Base-by-base conservation (phyloP, 2,329 filamentous ascomycete species). In the Xylariaceae sp. region DNA sequence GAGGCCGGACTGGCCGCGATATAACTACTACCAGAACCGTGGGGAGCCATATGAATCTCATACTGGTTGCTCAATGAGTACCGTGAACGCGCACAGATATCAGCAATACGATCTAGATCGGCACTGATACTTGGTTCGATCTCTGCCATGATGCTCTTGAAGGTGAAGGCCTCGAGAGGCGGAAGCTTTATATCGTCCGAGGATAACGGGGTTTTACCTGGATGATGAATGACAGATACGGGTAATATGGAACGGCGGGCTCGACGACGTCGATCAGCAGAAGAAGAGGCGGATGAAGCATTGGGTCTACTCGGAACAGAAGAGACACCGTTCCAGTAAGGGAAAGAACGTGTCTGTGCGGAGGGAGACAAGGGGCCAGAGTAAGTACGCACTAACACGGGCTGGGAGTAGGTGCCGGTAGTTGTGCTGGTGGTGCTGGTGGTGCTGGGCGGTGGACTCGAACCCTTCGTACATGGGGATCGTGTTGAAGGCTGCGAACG, bases 31-130 rank as follows among this genome's bases (percentile, higher is more conserved):
- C 84, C 83, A 1, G 81, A 82, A 17, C 83, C 83, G 65, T 87
- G 84, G 11, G 84, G 84, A 10, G 81, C 75, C 60, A 86, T 82
- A 65, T 88, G 85, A 5, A 86, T 82, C 66, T 87, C 85, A 66
- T 87, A 87, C 68, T 87, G 84, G 69, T 86, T 86, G 71, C 84
- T 86, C 55, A 87, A 69, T 47, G 84, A 87, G 69, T 87, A 87
- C 49, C 82, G 79, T 10, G 84, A 87, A 39, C 82, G 78, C 44
- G 85, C 85, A 72, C 84, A 88, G 37, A 88, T 87, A 70, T 87
- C 84, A 9, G 85, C 85, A 66, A 88, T 87, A 47, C 83, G 80
- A 62, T 87, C 84, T 53, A 88, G 73, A 66, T 86, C 83, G 10
- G 83, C 76, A 55, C 77, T 77, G 60, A 87, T 82, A 59, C 81